phyloP scores from a whole-genome alignment of 1,139 yeast genomes.

The Candida sp. region DNA sequence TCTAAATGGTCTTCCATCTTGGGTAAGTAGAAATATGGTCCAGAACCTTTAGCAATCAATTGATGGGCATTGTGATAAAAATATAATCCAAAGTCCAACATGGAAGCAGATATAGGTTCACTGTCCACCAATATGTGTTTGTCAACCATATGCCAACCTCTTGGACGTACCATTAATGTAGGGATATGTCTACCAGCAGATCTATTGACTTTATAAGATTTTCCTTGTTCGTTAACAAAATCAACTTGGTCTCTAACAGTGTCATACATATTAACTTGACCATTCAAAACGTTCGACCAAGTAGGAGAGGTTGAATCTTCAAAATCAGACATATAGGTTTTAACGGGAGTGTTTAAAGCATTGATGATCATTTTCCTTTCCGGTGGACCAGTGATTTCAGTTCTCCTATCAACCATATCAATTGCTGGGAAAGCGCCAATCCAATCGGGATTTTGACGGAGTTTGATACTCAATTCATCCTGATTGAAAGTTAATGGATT shows the following conservation, averaged over 20 bases:
- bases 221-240: slow-evolving; percentile 52
- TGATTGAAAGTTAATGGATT: slow-evolving; percentile 61
- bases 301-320: slow-evolving; percentile 95
- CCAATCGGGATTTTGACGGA: slow-evolving; percentile 72
- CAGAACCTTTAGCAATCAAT: slow-evolving; percentile 53
- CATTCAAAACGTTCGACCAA: slow-evolving; percentile 79
- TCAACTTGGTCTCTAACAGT: slow-evolving; percentile 57
- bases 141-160: slow-evolving; percentile 81
- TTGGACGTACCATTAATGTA: slow-evolving; percentile 72
- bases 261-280: slow-evolving; percentile 88
- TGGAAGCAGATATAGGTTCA: slow-evolving; percentile 65
- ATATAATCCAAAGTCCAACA: slow-evolving; percentile 72
- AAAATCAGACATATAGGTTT: slow-evolving; percentile 89
- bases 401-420: slow-evolving; percentile 71
- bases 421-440: slow-evolving; percentile 71
- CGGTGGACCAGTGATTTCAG: slow-evolving; percentile 82
- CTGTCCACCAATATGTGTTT: slow-evolving; percentile 69
- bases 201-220: slow-evolving; percentile 54
- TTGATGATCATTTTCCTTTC: slow-evolving; percentile 90
- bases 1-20: slow-evolving; percentile 75
- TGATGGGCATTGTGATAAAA: slow-evolving; percentile 69
- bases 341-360: slow-evolving; percentile 84
- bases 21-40: slow-evolving; percentile 73
- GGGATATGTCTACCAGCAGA: slow-evolving; percentile 56
- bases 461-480: slow-evolving; percentile 48